phyloP scores from a whole-genome alignment of 140 eudicot genomes.

The Ambrosia hybrid region DNA sequence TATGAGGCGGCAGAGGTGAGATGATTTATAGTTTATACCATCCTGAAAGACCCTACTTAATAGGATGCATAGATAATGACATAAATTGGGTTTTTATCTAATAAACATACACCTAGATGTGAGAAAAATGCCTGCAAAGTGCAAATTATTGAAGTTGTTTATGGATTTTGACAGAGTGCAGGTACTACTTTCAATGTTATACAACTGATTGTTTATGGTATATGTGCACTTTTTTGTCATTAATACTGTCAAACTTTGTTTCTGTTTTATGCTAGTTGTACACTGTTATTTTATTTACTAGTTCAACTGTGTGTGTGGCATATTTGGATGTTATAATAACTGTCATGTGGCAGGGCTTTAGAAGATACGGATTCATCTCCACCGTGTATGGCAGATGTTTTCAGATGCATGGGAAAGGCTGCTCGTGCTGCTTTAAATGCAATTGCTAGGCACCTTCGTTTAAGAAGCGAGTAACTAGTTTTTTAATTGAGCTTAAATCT shows the following conservation, averaged over 20 bases:
- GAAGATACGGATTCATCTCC: slow-evolving; percentile 87
- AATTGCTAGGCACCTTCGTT: slow-evolving; percentile 90
- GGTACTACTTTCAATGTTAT: not conserved
- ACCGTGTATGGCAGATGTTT: slow-evolving; percentile 93
- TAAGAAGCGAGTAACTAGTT: slow-evolving; percentile 81
- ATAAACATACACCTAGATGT: slow-evolving; percentile 5
- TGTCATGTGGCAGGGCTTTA: slow-evolving; percentile 62
- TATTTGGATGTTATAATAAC: slow-evolving; percentile 13
- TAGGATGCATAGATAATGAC: not conserved
- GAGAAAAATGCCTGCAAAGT: slow-evolving; percentile 13
- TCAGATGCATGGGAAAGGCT: slow-evolving; percentile 93
- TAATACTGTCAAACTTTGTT: slow-evolving; percentile 11
- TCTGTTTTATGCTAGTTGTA: not conserved
- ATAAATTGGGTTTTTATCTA: slow-evolving; percentile 13
- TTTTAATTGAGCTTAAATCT: not conserved
- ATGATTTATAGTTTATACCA: not conserved
- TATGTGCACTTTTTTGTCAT: not conserved
- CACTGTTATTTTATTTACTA: not conserved
- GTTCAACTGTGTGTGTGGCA: slow-evolving; percentile 8
- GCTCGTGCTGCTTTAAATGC: slow-evolving; percentile 90
- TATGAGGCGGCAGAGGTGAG: slow-evolving; percentile 6
- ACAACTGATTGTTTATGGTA: not conserved
- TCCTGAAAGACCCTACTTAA: slow-evolving; percentile 3
- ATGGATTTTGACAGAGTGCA: slow-evolving; percentile 13
- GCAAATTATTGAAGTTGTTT: slow-evolving; percentile 4